Evolutionary conservation across 2,329 filamentous ascomycete genomes (phyloP).

Genomic region (Exophiala sp.): DNA sequence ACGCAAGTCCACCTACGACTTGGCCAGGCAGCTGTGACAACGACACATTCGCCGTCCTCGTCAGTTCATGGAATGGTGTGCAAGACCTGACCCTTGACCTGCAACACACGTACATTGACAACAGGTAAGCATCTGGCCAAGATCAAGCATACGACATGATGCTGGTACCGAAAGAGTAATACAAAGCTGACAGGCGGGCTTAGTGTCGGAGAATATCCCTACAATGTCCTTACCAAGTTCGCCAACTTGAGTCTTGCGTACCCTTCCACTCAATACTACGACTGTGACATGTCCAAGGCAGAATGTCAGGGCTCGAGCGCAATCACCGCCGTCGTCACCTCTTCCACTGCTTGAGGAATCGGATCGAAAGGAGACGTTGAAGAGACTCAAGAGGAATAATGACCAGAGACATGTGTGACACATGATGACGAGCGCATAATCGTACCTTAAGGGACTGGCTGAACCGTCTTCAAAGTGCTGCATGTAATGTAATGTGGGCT

Average conservation of each 20-base stretch:
- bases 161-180: not conserved
- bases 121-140: slow-evolving; percentile 11
- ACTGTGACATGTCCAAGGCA: slow-evolving; percentile 20
- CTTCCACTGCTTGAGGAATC: slow-evolving; percentile 17
- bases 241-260: slow-evolving; percentile 20
- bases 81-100: slow-evolving; percentile 21
- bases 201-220: slow-evolving; percentile 21
- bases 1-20: slow-evolving; percentile 13
- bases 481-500: too few species aligned
- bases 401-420: not conserved
- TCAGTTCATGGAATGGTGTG: slow-evolving; percentile 22
- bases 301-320: slow-evolving; percentile 17
- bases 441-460: too few species aligned
- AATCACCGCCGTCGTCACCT: slow-evolving; percentile 17
- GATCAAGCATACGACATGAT: not conserved
- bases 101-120: slow-evolving; percentile 24
- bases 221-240: slow-evolving; percentile 26
- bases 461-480: too few species aligned
- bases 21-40: slow-evolving; percentile 18
- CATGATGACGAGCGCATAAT: not conserved
- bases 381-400: not conserved
- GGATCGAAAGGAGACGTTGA: not conserved
- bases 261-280: slow-evolving; percentile 17
- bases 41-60: slow-evolving; percentile 16
- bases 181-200: not conserved